These are phyloP conservation scores for Ustulina deusta DNA, from an alignment of 2,329 filamentous ascomycete genomes.

Conservation along the genomic window DNA sequence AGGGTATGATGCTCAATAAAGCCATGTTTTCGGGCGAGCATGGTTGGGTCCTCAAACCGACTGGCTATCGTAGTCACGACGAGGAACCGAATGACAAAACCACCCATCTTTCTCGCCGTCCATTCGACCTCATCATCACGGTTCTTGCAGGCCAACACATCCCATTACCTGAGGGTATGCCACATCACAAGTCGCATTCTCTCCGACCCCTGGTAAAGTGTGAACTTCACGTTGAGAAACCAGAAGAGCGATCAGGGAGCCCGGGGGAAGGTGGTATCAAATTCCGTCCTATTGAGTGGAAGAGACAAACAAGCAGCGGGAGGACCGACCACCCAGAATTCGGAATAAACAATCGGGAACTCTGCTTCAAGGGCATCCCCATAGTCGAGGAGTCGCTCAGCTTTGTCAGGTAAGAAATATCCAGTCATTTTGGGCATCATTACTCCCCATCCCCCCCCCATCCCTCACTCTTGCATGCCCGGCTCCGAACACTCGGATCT, in stretches of 20 bases:
- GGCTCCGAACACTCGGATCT: conserved; percentile 38
- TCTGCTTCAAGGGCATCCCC: conserved; percentile 69
- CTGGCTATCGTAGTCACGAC: conserved; percentile 71
- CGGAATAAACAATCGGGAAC: conserved; percentile 60
- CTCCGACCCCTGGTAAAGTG: conserved; percentile 82
- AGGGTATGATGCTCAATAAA: conserved; percentile 95
- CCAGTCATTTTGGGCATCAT: conserved; percentile 26
- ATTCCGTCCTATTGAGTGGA: conserved; percentile 69
- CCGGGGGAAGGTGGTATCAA: conserved; percentile 57
- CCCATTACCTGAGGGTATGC: conserved; percentile 64
- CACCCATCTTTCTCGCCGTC: conserved; percentile 61
- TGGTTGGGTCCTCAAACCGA: conserved; percentile 89
- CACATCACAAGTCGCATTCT: conserved; percentile 63
- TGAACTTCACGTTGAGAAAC: conserved; percentile 82
- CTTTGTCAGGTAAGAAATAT: conserved; percentile 73
- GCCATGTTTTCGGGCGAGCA: conserved; percentile 92
- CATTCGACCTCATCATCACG: conserved; percentile 76
- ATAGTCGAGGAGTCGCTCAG: conserved; percentile 76
- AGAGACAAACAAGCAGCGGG: conserved; percentile 67
- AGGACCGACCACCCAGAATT: conserved; percentile 75
- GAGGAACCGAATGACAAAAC: conserved; percentile 58
- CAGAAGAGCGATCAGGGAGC: conserved; percentile 53
- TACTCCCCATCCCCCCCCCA: conserved; percentile 10
- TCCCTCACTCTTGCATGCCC: conserved; percentile 26
- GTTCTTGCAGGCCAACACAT: conserved; percentile 83